Percentiles rank a stretch among this genome's conserved stretches.
Conservation (phyloP, 164 flowering plant genomes). For the Chimonanthus salicifolius region DNA sequence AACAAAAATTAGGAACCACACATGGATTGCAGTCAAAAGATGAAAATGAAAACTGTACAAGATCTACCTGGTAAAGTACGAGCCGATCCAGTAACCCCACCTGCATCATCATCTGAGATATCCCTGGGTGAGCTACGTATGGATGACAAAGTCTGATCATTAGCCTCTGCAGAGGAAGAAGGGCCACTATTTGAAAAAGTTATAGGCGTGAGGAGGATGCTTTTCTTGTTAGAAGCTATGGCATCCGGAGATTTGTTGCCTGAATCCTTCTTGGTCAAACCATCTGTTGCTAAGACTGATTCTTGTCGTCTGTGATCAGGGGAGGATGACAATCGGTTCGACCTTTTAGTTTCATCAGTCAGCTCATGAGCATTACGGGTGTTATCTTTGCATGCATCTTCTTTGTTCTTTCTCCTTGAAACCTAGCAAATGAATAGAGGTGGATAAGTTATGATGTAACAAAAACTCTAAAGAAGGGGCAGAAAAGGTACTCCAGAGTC, state of each 20-base stretch:
- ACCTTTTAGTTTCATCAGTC: conserved; percentile 46
- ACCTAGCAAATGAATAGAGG: conserved; percentile 31
- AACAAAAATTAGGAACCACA: background rate
- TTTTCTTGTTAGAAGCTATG: conserved; percentile 32
- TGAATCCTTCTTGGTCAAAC: conserved; percentile 33
- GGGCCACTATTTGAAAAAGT: conserved; percentile 31
- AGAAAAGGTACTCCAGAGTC: no score
- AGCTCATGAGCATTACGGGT: conserved; percentile 37
- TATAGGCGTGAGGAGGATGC: conserved; percentile 21
- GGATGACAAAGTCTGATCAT: conserved; percentile 42
- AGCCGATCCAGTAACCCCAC: conserved; percentile 31
- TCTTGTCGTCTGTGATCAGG: conserved; percentile 48
- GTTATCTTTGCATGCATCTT: conserved; percentile 51
- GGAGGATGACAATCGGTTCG: conserved; percentile 33
- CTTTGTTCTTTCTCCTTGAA: conserved; percentile 64
- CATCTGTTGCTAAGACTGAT: conserved; percentile 24
- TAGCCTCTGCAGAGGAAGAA: conserved; percentile 49
- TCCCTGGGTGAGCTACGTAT: conserved; percentile 37
- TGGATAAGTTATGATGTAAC: background rate
- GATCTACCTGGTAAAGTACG: conserved; percentile 84
- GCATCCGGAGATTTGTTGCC: conserved; percentile 32
- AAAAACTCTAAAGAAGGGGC: no score
- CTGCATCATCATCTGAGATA: conserved; percentile 59
- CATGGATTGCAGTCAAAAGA: conserved; percentile 1
- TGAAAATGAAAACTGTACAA: background rate